Conservation (phyloP, 2,329 filamentous ascomycete genomes). For the Thelonectria blattea region DNA sequence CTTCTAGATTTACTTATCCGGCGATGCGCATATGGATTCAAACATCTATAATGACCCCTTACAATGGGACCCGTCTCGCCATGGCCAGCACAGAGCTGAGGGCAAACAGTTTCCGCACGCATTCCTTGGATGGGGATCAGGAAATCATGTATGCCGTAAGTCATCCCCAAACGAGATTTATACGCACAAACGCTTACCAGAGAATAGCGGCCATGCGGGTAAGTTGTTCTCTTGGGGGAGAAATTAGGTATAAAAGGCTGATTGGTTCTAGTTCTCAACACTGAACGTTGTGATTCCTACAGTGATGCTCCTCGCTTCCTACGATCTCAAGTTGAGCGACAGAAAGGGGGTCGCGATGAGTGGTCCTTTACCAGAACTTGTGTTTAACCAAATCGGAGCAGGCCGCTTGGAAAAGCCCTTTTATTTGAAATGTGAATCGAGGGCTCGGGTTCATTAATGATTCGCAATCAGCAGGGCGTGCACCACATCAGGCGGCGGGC, state of each 20-base stretch:
- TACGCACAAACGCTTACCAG: neutral
- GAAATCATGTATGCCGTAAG: conserved; percentile 17
- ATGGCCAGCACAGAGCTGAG: neutral
- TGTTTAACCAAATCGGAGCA: conserved; percentile 4
- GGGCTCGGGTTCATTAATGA: too few relatives aligned
- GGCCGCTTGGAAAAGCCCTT: neutral
- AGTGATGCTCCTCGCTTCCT: conserved; percentile 4
- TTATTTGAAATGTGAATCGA: too few relatives aligned
- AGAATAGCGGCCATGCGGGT: conserved; percentile 9
- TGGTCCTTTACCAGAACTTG: neutral
- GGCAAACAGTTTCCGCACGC: neutral
- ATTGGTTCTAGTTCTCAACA: conserved; percentile 3
- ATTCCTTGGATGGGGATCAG: conserved; percentile 11
- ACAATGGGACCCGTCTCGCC: conserved; percentile 13
- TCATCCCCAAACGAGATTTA: neutral
- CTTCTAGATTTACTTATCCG: conserved; percentile 4
- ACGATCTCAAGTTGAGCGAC: conserved; percentile 5
- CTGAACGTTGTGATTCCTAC: conserved; percentile 10
- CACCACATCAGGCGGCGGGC: too few relatives aligned
- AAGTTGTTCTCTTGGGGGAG: neutral
- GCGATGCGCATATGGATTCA: conserved; percentile 12
- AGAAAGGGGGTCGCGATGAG: neutral
- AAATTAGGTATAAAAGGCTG: neutral
- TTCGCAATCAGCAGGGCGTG: too few relatives aligned
- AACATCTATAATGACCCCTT: neutral